Percentiles rank a stretch among this genome's conserved stretches.
Conservation (phyloP, 1,284 basidiomycete genomes). For the Cryptococcus sp. region DNA sequence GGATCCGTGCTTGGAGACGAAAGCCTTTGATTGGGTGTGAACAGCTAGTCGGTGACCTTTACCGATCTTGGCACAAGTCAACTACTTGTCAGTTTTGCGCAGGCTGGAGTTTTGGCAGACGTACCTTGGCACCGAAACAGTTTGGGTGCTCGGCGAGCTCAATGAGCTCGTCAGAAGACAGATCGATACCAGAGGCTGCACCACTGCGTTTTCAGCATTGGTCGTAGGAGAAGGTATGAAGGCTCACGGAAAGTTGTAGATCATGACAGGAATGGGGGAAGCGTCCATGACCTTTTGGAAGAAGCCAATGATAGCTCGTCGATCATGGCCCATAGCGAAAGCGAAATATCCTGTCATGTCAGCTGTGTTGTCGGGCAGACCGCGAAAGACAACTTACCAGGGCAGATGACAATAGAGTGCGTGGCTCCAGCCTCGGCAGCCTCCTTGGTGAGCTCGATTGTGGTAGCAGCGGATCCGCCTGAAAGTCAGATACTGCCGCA, state of each 20-base stretch:
- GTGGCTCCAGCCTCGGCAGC: constrained; percentile 76
- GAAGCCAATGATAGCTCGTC: constrained; percentile 49
- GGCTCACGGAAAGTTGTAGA: constrained; percentile 80
- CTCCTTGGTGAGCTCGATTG: constrained; percentile 70
- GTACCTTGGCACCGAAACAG: constrained; percentile 73
- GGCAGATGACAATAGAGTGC: constrained; percentile 53
- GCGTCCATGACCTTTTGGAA: constrained; percentile 66
- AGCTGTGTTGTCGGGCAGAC: neutral
- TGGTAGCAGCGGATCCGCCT: constrained; percentile 66
- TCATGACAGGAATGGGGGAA: constrained; percentile 77
- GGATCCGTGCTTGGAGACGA: constrained; percentile 27
- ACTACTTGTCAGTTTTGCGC: constrained; percentile 25
- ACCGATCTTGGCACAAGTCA: constrained; percentile 79
- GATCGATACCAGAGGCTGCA: constrained; percentile 73
- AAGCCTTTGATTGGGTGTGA: constrained; percentile 42
- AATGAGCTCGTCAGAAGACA: constrained; percentile 75
- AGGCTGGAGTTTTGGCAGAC: neutral
- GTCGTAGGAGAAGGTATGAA: constrained; percentile 6
- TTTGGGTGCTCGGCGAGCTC: constrained; percentile 73
- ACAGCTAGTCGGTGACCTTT: constrained; percentile 73
- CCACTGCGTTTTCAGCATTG: constrained; percentile 25
- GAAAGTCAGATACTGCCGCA: neutral
- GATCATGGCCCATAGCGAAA: constrained; percentile 50
- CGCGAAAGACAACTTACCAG: constrained; percentile 12
- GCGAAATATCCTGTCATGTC: constrained; percentile 45